Percentiles rank a stretch among this genome's conserved stretches.
Conservation (phyloP, 805 yeast genomes). For the Barnettozyma botsteinii region DNA sequence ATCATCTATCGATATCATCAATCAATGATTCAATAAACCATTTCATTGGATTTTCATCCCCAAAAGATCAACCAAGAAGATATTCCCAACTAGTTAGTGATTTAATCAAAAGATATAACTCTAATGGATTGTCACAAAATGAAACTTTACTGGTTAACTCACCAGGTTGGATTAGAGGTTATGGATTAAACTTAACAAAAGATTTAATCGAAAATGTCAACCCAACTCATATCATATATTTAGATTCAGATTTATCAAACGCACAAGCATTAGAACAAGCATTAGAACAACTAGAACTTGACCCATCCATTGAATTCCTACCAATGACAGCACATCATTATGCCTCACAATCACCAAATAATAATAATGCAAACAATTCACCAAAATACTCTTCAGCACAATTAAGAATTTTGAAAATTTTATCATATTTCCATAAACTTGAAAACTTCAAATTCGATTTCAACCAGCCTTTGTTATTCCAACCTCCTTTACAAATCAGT, state of each 20-base stretch:
- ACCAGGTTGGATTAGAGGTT: constrained; percentile 91
- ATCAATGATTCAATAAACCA: constrained; percentile 9
- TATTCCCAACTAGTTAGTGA: constrained; percentile 42
- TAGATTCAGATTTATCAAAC: constrained; percentile 35
- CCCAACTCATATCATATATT: constrained; percentile 53
- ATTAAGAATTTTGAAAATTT: constrained; percentile 43
- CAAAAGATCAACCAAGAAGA: constrained; percentile 56
- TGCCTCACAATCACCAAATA: not conserved
- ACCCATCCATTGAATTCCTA: constrained; percentile 27
- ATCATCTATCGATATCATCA: constrained; percentile 20
- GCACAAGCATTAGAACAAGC: constrained; percentile 8
- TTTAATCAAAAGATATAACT: constrained; percentile 33
- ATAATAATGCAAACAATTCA: not conserved
- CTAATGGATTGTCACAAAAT: constrained; percentile 22
- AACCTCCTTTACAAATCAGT: constrained; percentile 37
- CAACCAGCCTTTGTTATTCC: constrained; percentile 32
- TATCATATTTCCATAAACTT: constrained; percentile 48
- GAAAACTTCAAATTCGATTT: constrained; percentile 31
- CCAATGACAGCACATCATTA: constrained; percentile 30
- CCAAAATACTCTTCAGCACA: constrained; percentile 43
- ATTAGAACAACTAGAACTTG: constrained; percentile 26
- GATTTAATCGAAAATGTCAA: constrained; percentile 33
- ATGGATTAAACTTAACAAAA: constrained; percentile 63
- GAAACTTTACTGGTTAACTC: constrained; percentile 57
- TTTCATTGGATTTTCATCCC: constrained; percentile 31